Conservation (phyloP, 352 stramenopile species). For the Blastocystis hominis region DNA sequence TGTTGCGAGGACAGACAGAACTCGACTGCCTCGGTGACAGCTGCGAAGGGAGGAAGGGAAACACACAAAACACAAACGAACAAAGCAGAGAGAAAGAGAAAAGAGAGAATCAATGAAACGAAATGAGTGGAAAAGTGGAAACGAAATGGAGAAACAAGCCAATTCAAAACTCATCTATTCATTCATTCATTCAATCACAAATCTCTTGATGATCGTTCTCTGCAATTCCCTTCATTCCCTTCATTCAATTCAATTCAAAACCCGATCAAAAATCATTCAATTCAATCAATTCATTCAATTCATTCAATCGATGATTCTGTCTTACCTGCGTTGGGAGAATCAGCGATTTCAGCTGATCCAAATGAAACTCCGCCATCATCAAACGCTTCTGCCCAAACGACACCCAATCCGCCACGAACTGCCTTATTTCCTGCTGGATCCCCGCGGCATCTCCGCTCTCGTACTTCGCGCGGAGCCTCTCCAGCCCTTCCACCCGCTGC, state of each 20-base stretch:
- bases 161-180: too few species aligned
- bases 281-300: background rate
- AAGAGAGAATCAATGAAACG: too few species aligned
- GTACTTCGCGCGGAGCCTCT: slow-evolving; percentile 4
- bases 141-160: too few species aligned
- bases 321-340: slow-evolving; percentile 58
- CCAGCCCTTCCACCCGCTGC: slow-evolving; percentile 35
- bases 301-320: background rate
- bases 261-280: background rate
- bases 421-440: slow-evolving; percentile 23
- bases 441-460: slow-evolving; percentile 16
- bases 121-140: too few species aligned
- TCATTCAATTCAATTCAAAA: background rate
- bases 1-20: background rate
- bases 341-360: slow-evolving; percentile 59
- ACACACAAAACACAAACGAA: too few species aligned
- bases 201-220: too few species aligned
- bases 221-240: background rate
- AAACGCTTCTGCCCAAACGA: slow-evolving; percentile 59
- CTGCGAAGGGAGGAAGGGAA: background rate
- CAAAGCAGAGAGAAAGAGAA: too few species aligned
- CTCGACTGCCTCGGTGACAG: background rate
- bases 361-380: slow-evolving; percentile 59
- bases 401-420: slow-evolving; percentile 59
- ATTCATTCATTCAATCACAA: too few species aligned